phyloP scores from a whole-genome alignment of 495 filamentous ascomycete species.

The Daldinia childiae region DNA sequence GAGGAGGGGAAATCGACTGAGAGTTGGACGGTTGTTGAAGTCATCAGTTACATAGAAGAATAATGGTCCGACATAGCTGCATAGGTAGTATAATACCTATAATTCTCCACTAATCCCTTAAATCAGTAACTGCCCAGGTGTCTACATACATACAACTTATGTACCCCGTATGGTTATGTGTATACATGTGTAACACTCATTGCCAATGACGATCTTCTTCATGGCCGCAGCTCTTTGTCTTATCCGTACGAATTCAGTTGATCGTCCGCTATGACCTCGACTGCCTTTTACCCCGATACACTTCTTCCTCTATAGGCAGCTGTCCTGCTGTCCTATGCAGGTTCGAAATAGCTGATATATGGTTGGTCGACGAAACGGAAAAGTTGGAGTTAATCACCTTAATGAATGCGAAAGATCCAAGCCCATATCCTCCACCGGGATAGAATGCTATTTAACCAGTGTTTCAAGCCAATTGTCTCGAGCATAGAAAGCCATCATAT shows the following conservation, averaged over 20 bases:
- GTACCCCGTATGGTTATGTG: neutral
- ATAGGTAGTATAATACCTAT: neutral
- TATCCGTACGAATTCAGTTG: conserved; percentile 17
- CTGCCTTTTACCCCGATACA: conserved; percentile 24
- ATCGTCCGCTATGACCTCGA: conserved; percentile 13
- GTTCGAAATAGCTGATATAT: conserved; percentile 31
- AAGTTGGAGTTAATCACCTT: conserved; percentile 33
- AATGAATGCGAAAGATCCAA: conserved; percentile 19
- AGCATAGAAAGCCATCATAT: conserved; percentile 16
- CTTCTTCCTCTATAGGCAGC: conserved; percentile 16
- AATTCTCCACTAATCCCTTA: neutral
- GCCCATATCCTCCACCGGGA: conserved; percentile 6
- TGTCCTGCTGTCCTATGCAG: conserved; percentile 31
- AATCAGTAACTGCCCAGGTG: neutral
- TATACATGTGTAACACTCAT: neutral
- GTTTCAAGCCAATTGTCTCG: neutral
- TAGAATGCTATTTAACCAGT: neutral
- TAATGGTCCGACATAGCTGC: neutral
- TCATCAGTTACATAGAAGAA: conserved; percentile 13
- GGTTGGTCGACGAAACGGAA: conserved; percentile 33
- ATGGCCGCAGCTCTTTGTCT: conserved; percentile 9
- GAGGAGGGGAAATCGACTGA: conserved; percentile 39
- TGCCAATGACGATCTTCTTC: neutral
- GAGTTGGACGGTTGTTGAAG: conserved; percentile 30
- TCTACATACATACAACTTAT: neutral